Evolutionary conservation across 164 flowering plant species (phyloP).

Genomic region (Vitis rupestris): DNA sequence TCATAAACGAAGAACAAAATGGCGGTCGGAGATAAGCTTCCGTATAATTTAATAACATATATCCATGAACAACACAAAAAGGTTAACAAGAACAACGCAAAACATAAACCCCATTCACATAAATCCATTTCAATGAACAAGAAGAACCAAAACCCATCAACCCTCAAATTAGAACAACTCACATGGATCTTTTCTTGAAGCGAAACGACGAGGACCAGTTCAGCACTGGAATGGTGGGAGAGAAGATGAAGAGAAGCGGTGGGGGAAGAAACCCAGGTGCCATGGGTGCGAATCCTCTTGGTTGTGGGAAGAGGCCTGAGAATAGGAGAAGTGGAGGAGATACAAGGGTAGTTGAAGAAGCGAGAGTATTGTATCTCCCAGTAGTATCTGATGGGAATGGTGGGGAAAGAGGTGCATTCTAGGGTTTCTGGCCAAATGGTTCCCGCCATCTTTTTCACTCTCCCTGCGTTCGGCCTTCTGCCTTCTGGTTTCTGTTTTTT

Average conservation of each 20-base stretch:
- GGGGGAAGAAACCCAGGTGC: constrained; percentile 32
- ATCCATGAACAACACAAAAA: too few species aligned
- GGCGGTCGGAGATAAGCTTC: too few species aligned
- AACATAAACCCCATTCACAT: not conserved
- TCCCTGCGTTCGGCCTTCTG: too few species aligned
- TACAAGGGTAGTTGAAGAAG: constrained; percentile 27
- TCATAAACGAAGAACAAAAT: too few species aligned
- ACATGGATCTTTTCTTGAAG: constrained; percentile 18
- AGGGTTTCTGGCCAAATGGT: not conserved
- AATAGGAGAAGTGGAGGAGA: not conserved
- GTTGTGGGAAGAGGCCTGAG: constrained; percentile 17
- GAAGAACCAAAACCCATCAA: too few species aligned
- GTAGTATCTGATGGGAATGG: constrained; percentile 8
- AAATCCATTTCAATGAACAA: too few species aligned
- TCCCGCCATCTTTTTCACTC: constrained; percentile 10
- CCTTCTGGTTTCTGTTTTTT: not conserved
- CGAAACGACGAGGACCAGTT: constrained; percentile 17
- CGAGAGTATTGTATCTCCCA: constrained; percentile 31
- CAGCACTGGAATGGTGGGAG: constrained; percentile 6
- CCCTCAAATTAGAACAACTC: not conserved
- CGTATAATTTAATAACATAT: too few species aligned
- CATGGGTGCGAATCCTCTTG: constrained; percentile 2
- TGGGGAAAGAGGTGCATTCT: not conserved
- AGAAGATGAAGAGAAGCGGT: constrained; percentile 16
- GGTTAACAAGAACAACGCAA: not conserved